phyloP scores from a whole-genome alignment of 768 basidiomycete species.

The Suillus paluster region DNA sequence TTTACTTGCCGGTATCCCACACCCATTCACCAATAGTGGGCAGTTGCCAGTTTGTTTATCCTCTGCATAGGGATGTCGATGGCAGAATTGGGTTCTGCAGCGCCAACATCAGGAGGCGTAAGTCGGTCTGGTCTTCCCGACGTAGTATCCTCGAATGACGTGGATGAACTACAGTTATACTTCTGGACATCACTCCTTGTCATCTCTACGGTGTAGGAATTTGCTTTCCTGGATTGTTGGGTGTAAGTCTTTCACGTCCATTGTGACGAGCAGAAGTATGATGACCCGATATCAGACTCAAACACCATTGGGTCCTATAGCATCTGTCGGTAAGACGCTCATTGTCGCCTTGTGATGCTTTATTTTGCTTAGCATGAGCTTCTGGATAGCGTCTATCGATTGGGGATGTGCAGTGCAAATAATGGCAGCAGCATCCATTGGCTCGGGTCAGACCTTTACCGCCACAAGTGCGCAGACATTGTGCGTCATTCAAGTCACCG shows the following conservation, averaged over 20 bases:
- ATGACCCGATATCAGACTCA: constrained; percentile 36
- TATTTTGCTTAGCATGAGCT: constrained; percentile 8
- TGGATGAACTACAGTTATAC: constrained; percentile 48
- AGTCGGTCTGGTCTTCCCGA: constrained; percentile 11
- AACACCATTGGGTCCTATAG: constrained; percentile 60
- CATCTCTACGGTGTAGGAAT: constrained; percentile 58
- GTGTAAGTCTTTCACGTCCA: constrained; percentile 44
- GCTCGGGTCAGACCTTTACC: constrained; percentile 41
- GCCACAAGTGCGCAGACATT: constrained; percentile 45
- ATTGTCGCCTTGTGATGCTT: not conserved
- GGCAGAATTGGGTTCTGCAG: constrained; percentile 45
- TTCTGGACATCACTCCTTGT: constrained; percentile 69
- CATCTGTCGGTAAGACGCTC: constrained; percentile 35
- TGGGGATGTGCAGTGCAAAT: constrained; percentile 71
- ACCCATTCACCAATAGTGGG: constrained; percentile 33
- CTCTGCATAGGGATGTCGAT: constrained; percentile 44
- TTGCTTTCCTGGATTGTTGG: constrained; percentile 72
- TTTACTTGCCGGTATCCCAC: too few relatives aligned
- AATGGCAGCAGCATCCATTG: constrained; percentile 65
- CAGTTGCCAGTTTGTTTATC: constrained; percentile 41
- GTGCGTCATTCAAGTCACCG: constrained; percentile 29
- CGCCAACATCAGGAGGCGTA: constrained; percentile 46
- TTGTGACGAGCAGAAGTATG: not conserved
- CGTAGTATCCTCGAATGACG: not conserved
- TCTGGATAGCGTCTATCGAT: constrained; percentile 57